Conservation (phyloP, 1,284 basidiomycete species). For the Cerrena zonata region DNA sequence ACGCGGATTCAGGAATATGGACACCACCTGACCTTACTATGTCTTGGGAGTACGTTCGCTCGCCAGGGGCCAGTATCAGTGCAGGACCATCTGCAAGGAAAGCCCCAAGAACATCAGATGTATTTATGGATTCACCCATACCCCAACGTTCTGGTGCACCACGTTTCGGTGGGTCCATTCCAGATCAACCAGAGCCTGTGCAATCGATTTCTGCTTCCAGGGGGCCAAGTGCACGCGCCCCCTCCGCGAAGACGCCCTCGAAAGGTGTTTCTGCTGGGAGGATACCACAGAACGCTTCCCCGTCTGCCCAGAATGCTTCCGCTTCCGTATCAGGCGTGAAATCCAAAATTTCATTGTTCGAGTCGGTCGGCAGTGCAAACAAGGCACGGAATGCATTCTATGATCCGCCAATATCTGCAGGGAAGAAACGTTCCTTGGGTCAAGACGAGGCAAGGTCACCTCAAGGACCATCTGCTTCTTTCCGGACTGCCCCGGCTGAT, state of each 20-base stretch:
- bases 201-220: background rate
- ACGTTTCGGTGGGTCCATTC: conserved; percentile 23
- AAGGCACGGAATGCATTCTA: conserved; percentile 57
- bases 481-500: background rate
- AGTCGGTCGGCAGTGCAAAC: conserved; percentile 39
- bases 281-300: conserved; percentile 12
- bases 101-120: background rate
- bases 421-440: conserved; percentile 14
- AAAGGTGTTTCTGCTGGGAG: background rate
- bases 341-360: conserved; percentile 37
- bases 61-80: conserved; percentile 5
- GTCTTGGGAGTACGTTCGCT: conserved; percentile 48
- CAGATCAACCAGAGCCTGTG: background rate
- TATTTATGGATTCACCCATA: conserved; percentile 14
- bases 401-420: conserved; percentile 36
- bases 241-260: background rate
- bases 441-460: conserved; percentile 15
- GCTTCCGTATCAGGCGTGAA: background rate
- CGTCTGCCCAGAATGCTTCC: conserved; percentile 13
- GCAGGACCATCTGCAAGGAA: conserved; percentile 1
- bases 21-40: conserved; percentile 32
- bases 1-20: conserved; percentile 11
- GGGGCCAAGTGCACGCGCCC: background rate
- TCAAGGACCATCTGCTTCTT: conserved; percentile 4
- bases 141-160: conserved; percentile 26